Percentiles rank a stretch among this genome's conserved stretches.
phyloP scores from a whole-genome alignment of 1,139 yeast genomes.

The Insectozyma bohioensis region DNA sequence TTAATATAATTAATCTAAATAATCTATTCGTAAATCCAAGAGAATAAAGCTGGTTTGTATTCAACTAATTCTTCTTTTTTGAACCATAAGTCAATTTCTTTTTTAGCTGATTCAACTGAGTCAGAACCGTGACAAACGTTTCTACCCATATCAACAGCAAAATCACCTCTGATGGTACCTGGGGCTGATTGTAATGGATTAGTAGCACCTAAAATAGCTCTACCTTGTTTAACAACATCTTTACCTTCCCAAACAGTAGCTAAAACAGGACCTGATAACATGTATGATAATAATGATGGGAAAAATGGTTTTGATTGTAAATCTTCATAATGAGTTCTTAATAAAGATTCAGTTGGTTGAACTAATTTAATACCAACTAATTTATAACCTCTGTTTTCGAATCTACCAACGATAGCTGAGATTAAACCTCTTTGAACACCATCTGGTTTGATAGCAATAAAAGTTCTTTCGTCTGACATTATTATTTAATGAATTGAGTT shows the following conservation, averaged over 20 bases:
- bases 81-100: constrained; percentile 98
- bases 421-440: constrained; percentile 99
- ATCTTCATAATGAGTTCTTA: constrained; percentile 94
- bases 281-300: constrained; percentile 93
- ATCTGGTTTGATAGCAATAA: constrained; percentile 99
- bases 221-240: constrained; percentile 98
- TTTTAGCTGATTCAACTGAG: constrained; percentile 96
- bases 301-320: constrained; percentile 95
- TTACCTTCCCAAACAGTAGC: constrained; percentile 99
- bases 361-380: constrained; percentile 93
- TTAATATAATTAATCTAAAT: too few relatives aligned
- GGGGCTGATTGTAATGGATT: constrained; percentile 97
- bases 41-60: constrained; percentile 81
- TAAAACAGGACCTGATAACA: constrained; percentile 97
- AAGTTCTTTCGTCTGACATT: constrained; percentile 86
- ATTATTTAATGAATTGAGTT: constrained; percentile 6
- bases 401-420: constrained; percentile 86
- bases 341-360: constrained; percentile 81
- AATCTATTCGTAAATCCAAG: constrained; percentile 90
- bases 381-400: constrained; percentile 97
- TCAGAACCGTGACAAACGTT: constrained; percentile 99
- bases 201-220: constrained; percentile 98
- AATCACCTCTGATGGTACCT: constrained; percentile 99
- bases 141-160: constrained; percentile 96
- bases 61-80: constrained; percentile 93